Percentiles rank a stretch among this genome's conserved stretches.
Evolutionary conservation across 768 basidiomycete genomes (phyloP).

Genomic region (Mycena galopus): DNA sequence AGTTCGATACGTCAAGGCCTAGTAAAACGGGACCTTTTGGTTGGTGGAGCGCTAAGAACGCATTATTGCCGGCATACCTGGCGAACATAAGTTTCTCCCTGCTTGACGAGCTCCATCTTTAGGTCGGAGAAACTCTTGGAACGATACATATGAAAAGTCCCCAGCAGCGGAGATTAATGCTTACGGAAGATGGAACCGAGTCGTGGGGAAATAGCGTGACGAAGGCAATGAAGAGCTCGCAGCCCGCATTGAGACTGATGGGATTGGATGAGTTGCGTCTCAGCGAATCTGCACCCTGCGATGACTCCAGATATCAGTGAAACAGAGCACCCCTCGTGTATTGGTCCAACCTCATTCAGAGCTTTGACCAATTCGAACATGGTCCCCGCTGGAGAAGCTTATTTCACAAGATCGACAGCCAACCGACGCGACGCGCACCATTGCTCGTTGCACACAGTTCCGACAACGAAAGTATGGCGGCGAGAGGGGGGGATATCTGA

Average conservation of each 20-base stretch:
- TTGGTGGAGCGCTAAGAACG: not conserved
- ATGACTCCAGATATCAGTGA: not conserved
- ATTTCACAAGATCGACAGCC: constrained; percentile 21
- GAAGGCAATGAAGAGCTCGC: constrained; percentile 91
- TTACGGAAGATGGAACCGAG: constrained; percentile 53
- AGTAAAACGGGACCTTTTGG: not conserved
- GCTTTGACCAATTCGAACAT: constrained; percentile 94
- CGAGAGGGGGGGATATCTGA: constrained; percentile 83
- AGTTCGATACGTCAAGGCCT: constrained; percentile 87
- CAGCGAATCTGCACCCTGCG: constrained; percentile 69
- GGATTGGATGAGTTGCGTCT: constrained; percentile 77
- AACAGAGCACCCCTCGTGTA: not conserved
- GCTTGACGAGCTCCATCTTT: constrained; percentile 85
- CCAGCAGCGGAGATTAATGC: constrained; percentile 24
- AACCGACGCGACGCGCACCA: constrained; percentile 57
- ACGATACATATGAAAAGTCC: constrained; percentile 25
- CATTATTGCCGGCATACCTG: constrained; percentile 21
- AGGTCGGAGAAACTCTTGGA: constrained; percentile 84
- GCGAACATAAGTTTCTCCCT: constrained; percentile 78
- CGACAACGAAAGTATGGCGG: constrained; percentile 89
- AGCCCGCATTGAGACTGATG: constrained; percentile 90
- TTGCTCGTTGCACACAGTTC: constrained; percentile 85
- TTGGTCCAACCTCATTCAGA: constrained; percentile 64
- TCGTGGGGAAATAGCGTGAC: constrained; percentile 89
- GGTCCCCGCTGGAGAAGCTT: constrained; percentile 71